phyloP scores from a whole-genome alignment of 1,284 basidiomycete species.

The Somion occarium region DNA sequence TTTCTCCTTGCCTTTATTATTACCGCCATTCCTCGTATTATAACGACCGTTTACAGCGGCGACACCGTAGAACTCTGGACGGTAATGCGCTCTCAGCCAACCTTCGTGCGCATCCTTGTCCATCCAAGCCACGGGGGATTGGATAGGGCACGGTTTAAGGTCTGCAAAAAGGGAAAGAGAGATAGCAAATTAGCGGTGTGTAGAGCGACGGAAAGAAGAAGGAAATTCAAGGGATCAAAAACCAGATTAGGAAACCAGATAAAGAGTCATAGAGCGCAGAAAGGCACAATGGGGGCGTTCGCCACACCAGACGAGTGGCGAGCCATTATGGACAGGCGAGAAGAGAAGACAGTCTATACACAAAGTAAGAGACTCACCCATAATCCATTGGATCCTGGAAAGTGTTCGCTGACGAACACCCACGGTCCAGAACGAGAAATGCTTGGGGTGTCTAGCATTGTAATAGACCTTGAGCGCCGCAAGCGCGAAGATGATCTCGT shows the following conservation, averaged over 20 bases:
- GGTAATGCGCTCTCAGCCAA: background rate
- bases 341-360: background rate
- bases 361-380: conserved; percentile 16
- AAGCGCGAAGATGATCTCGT: conserved; percentile 20
- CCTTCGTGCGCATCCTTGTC: conserved; percentile 14
- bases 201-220: background rate
- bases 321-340: background rate
- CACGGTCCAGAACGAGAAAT: conserved; percentile 22
- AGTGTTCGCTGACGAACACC: conserved; percentile 17
- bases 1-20: background rate
- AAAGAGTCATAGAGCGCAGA: background rate
- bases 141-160: conserved; percentile 19
- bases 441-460: conserved; percentile 18
- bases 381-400: conserved; percentile 17
- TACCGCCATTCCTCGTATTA: background rate
- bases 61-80: conserved; percentile 15
- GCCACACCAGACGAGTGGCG: background rate
- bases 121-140: conserved; percentile 19
- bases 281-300: background rate
- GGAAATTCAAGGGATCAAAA: background rate
- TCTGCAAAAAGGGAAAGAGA: conserved; percentile 10
- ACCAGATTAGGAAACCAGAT: background rate
- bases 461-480: conserved; percentile 22
- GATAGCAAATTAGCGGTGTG: background rate
- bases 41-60: background rate